phyloP scores from a whole-genome alignment of 2,329 filamentous ascomycete species.

The Incumbomyces delicatus region DNA sequence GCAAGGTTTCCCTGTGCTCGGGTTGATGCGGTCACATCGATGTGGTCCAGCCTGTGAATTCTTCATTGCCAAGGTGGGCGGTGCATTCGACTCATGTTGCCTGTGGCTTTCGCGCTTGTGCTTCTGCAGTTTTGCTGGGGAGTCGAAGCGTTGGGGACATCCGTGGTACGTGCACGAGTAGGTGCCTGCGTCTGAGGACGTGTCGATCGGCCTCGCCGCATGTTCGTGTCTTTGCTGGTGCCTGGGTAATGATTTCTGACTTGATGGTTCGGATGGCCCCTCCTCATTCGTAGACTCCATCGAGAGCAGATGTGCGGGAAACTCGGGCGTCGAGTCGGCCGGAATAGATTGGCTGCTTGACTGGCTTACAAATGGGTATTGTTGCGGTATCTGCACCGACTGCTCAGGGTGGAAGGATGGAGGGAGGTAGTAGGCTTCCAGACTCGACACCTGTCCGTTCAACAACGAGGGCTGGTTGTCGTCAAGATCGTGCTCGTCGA shows the following conservation, averaged over 20 bases:
- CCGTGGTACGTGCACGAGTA: conserved; percentile 96
- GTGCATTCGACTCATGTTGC: conserved; percentile 50
- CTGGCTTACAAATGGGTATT: conserved; percentile 21
- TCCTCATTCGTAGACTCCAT: conserved; percentile 55
- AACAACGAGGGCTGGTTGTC: conserved; percentile 64
- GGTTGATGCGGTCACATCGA: conserved; percentile 85
- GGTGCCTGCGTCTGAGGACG: conserved; percentile 68
- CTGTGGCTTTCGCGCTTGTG: conserved; percentile 93
- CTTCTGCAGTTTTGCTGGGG: conserved; percentile 76
- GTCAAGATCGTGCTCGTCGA: conserved; percentile 73
- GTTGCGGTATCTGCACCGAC: conserved; percentile 18
- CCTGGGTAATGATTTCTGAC: conserved; percentile 22
- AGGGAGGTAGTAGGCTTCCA: conserved; percentile 26
- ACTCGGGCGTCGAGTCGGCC: conserved; percentile 40
- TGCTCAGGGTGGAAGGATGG: conserved; percentile 13
- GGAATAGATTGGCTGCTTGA: conserved; percentile 21
- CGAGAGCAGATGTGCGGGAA: conserved; percentile 49
- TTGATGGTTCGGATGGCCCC: conserved; percentile 19
- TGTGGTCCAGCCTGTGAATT: conserved; percentile 91
- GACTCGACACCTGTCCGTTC: conserved; percentile 29
- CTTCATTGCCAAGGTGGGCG: conserved; percentile 42
- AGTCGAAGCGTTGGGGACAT: conserved; percentile 79
- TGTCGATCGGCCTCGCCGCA: conserved; percentile 49
- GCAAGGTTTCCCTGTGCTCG: conserved; percentile 88
- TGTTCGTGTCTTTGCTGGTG: conserved; percentile 12